Percentiles rank a stretch among this genome's conserved stretches.
Evolutionary conservation across 2,329 filamentous ascomycete species (phyloP).

Genomic region (Penicillium sumatraense): DNA sequence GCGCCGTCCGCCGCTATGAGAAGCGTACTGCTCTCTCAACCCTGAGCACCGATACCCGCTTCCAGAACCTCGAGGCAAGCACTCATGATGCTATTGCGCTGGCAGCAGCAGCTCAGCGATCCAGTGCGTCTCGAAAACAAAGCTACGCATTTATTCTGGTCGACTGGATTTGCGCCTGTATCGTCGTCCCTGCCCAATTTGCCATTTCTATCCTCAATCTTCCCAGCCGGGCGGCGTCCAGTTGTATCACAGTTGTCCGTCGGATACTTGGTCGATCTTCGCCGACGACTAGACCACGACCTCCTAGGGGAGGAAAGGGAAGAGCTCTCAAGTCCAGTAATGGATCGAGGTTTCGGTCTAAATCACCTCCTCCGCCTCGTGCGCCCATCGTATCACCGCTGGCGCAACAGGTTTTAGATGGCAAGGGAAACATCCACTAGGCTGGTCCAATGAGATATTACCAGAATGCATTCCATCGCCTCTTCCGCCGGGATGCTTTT

Average conservation of each 20-base stretch:
- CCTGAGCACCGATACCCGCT: slow-evolving; percentile 74
- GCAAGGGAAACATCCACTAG: background rate
- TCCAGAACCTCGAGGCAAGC: slow-evolving; percentile 72
- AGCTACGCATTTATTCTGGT: slow-evolving; percentile 36
- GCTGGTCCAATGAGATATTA: background rate
- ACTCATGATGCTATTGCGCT: slow-evolving; percentile 78
- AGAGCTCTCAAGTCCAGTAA: slow-evolving; percentile 18
- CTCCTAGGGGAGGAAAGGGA: slow-evolving; percentile 29
- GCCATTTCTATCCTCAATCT: slow-evolving; percentile 34
- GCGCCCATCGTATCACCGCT: background rate
- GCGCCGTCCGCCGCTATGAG: slow-evolving; percentile 88
- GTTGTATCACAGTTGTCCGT: slow-evolving; percentile 20
- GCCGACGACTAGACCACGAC: slow-evolving; percentile 3
- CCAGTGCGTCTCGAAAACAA: slow-evolving; percentile 22
- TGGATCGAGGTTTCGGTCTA: slow-evolving; percentile 4
- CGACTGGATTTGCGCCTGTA: slow-evolving; percentile 39
- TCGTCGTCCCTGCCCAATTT: slow-evolving; percentile 43
- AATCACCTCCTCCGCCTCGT: slow-evolving; percentile 7
- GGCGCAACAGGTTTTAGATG: slow-evolving; percentile 1
- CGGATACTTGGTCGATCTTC: slow-evolving; percentile 11
- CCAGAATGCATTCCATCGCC: background rate
- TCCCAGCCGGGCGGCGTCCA: slow-evolving; percentile 32
- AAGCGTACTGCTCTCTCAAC: slow-evolving; percentile 79
- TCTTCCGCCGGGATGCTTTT: background rate
- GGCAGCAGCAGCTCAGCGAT: slow-evolving; percentile 69